Evolutionary conservation across 148 eudicot species (phyloP), one percentile per base, ranked within the genome.

Genomic region (Arctostaphylos glauca): DNA sequence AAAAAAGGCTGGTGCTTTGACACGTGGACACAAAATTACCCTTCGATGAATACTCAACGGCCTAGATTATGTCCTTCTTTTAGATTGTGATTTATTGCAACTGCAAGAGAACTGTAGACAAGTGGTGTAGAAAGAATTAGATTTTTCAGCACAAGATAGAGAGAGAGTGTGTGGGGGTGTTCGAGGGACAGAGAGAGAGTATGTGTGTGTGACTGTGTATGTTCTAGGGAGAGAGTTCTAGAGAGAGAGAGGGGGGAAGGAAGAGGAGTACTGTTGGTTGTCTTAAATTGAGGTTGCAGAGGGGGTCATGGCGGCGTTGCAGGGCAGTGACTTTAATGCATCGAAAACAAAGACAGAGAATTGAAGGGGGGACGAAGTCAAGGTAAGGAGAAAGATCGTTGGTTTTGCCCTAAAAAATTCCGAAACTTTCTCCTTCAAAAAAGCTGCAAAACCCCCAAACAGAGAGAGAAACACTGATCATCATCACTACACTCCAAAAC

Each of bases 271-370:
- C 77, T 60, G 82, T 80, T 84, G 72, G 80, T 38, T 59, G 85
- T 83, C 83, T 84, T 88, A 84, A 90, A 88, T 84, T 85, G 84
- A 87, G 88, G 88, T 79, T 59, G 83, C 85, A 86, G 89, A 23
- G 71, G 12, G 71, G 71, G 72, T 89, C 86, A 88, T 91, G 98
- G 98, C 98, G 98, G 98, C 98, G 96, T 92, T 87, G 93, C 97
- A 91, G 97, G 18, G 85, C 76, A 85, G 84, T 84, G 89, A 92
- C 77, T 91, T 95, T 89, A 94, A 89, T 94, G 89, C 91, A 82
- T 59, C 89, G 46, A 82, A 80, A 48, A 79, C 64, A 67, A 31
- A 52, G n/a, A 25, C 72, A 49, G 74, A 84, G 67, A 82, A 64
- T 50, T 46, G 7, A 66, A 12, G 52, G 52, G 74, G 9, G 12